Evolutionary conservation across 805 yeast species (phyloP), one percentile per base, ranked within the genome.

Genomic region (Tetrapisispora arboricola): DNA sequence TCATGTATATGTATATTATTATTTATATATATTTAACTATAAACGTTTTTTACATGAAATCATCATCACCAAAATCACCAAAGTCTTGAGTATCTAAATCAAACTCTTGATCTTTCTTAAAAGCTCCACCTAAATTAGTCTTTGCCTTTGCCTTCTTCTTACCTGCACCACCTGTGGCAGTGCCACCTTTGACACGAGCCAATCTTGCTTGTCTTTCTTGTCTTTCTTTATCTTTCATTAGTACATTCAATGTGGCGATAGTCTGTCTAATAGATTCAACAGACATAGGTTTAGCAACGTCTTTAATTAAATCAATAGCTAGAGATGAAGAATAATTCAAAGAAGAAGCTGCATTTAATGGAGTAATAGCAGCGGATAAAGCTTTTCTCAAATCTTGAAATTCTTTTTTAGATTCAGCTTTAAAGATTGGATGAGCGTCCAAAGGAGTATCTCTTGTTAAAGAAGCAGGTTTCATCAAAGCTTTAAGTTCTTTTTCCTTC

Each of bases 81-180:
- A 70, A 76, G 50, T 62, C 72, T 52, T 68, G 70, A 49, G 66
- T 70, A 59, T 61, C 70, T 40, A 74, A 65, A 46, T 73, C 84
- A 49, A 76, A 77, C 30, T 71, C 70, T 39, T 67, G 68, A 54
- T 80, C 86, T 63, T 81, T 80, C 71, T 80, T 83, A 60, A 70
- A 68, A 9, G 71, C 72, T 53, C 74, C 74, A 42, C 73, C 73
- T 39, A 83, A 69, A 60, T 80, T 81, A 34, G 85, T 81, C 50
- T 71, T 75, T 42, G 77, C 73, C 43, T 84, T 81, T 64, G 83
- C 82, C 44, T 86, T 95, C 76, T 88, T 90, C 75, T 88, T 87
- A 65, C 95, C 94, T 29, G 94, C 92, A 60, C 96, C 96, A 54
- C 94, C 94, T 19, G 85, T 75, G 30, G 90, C 76, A 21, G 94